Evolutionary conservation across 139 green algal species (phyloP), one percentile per base, ranked within the genome.

Genomic region (Coelastrella sp.): DNA sequence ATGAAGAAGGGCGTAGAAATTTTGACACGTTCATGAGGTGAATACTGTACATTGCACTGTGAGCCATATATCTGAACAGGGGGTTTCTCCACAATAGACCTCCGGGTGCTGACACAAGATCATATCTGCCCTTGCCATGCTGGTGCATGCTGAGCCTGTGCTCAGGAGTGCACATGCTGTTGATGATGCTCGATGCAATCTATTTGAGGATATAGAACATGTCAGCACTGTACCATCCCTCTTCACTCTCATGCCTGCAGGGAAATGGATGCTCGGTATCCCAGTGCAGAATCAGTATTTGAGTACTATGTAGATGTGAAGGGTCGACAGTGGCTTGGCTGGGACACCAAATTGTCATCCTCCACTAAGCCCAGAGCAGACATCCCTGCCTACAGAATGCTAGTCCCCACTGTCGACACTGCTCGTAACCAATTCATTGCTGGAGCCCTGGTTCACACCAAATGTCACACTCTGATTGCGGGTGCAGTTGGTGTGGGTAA

Each of bases 401-500:
- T 92, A 85, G 93, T 97, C 15, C 94, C 93, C 43, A 97, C 94
- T 2, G 88, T 95, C 17, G 94, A 97, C 88, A 95, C 90, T 0
- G 74, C 23, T 62, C 89, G 93, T 82, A 95, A 93, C 80, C 88
- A 86, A 64, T 94, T 91, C 62, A 79, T 96, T 30, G 81, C 86
- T 17, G 57, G 64, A 15, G 50, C 86, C 15, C 86, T 95, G 7
- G 88, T 95, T 23, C 75, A 64, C 53, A 79, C 83, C 35, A 67
- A 41, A 51, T 84, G 92, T 85, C 92, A 96, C 88, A 87, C 81
- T 17, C 88, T 98, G 48, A 75, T 98, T 8, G 86, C 93, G n/a
- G 94, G 94, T 67, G 91, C 91, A 71, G 92, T 95, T 34, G 94
- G 94, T 71, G 91, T 95, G 25, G 94, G 94, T 79, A 98, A 98